A percentile compares a stretch with the other conserved stretches of the same genome.
phyloP scores from a whole-genome alignment of 2,329 filamentous ascomycete species.

The Sclerotinia nivalis region DNA sequence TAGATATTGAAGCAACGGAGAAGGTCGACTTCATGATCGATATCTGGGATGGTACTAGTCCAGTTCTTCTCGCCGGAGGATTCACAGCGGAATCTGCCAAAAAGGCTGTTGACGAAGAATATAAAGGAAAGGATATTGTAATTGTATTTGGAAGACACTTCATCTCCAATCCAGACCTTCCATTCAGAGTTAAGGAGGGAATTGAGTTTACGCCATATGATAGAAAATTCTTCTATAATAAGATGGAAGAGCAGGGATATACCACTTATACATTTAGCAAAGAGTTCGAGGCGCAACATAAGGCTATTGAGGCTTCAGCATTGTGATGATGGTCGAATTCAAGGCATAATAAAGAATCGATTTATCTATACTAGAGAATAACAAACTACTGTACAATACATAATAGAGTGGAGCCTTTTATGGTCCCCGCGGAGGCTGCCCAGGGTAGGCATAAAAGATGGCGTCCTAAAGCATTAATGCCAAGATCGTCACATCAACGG shows the following conservation, averaged over 20 bases:
- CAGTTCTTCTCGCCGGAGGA: slow-evolving; percentile 53
- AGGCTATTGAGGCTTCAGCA: slow-evolving; percentile 13
- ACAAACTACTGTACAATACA: too few species aligned
- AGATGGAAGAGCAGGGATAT: slow-evolving; percentile 42
- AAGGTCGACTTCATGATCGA: slow-evolving; percentile 48
- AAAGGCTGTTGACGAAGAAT: slow-evolving; percentile 43
- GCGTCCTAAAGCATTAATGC: too few species aligned
- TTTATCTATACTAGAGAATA: too few species aligned
- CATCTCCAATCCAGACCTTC: slow-evolving; percentile 50
- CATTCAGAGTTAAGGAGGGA: slow-evolving; percentile 45
- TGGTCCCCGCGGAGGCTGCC: too few species aligned
- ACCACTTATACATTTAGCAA: slow-evolving; percentile 42
- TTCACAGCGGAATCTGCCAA: slow-evolving; percentile 46
- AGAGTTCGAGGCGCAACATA: slow-evolving; percentile 34
- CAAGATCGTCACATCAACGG: too few species aligned
- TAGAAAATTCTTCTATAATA: slow-evolving; percentile 43
- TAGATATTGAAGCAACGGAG: slow-evolving; percentile 45
- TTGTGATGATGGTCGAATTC: too few species aligned
- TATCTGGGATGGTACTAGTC: slow-evolving; percentile 47
- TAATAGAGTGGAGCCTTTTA: too few species aligned
- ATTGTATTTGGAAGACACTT: slow-evolving; percentile 49
- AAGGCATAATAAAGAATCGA: too few species aligned
- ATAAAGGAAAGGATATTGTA: slow-evolving; percentile 41
- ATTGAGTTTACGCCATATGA: slow-evolving; percentile 45
- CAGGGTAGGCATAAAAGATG: too few species aligned